Evolutionary conservation across 345 rosid genomes (phyloP).

Genomic region (Fremontodendron californicum): DNA sequence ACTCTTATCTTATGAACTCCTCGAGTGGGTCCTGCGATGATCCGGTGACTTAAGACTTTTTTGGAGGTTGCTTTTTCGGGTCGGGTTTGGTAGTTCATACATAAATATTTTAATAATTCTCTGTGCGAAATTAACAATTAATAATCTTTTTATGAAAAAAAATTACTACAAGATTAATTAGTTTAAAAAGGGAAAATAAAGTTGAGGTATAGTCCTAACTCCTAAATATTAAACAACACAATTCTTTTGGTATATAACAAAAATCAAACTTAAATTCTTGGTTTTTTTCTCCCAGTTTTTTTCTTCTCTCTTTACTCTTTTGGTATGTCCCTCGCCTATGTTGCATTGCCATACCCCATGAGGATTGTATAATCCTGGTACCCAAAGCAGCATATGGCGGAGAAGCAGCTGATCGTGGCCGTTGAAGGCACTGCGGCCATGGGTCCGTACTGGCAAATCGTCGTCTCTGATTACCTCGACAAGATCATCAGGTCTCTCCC

Average conservation of each 20-base stretch:
- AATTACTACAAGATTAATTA: too few relatives aligned
- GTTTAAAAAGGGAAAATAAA: too few relatives aligned
- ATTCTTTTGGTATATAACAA: too few relatives aligned
- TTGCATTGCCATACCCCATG: background rate
- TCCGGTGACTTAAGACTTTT: background rate
- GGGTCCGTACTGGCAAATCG: conserved; percentile 77
- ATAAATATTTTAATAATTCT: too few relatives aligned
- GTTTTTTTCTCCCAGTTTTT: too few relatives aligned
- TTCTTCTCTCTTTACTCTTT: too few relatives aligned
- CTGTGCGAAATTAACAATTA: too few relatives aligned
- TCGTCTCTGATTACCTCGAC: conserved; percentile 75
- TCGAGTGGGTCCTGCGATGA: background rate
- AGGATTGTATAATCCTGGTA: background rate
- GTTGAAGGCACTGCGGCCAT: conserved; percentile 89
- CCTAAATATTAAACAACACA: too few relatives aligned
- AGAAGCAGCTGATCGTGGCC: conserved; percentile 78
- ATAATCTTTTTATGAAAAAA: too few relatives aligned
- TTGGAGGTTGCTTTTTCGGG: background rate
- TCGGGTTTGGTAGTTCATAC: background rate
- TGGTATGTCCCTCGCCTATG: background rate
- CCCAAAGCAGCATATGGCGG: conserved; percentile 36
- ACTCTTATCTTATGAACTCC: too few relatives aligned
- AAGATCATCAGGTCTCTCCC: conserved; percentile 65
- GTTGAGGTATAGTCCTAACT: too few relatives aligned
- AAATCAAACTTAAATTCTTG: too few relatives aligned